Conservation (phyloP, 2,329 filamentous ascomycete genomes). For the Cercospora sp. region DNA sequence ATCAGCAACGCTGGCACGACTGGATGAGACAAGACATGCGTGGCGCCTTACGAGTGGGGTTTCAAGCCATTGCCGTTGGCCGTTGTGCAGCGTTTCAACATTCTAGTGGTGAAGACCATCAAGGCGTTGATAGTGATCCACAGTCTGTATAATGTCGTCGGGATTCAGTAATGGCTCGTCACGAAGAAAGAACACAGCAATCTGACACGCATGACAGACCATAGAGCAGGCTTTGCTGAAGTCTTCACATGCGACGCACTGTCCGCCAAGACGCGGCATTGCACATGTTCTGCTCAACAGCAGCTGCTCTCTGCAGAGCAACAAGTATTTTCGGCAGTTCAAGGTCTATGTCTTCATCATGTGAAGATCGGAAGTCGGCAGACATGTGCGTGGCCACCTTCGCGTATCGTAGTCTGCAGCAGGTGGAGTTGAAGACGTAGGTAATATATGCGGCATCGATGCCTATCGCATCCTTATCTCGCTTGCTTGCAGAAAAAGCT, state of each 20-base stretch:
- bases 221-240: background rate
- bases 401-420: background rate
- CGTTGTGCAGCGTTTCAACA: background rate
- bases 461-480: conserved; percentile 1
- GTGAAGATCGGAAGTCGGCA: background rate
- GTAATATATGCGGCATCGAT: background rate
- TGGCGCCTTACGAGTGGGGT: background rate
- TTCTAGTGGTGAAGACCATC: background rate
- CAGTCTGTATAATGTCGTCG: background rate
- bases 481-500: background rate
- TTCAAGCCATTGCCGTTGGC: background rate
- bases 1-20: background rate
- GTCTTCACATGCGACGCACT: background rate
- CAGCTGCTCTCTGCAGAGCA: background rate
- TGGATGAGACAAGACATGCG: background rate
- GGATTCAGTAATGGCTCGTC: background rate
- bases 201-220: background rate
- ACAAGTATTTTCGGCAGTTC: background rate
- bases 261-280: background rate
- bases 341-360: background rate
- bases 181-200: background rate
- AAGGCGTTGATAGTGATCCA: background rate
- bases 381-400: background rate
- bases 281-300: background rate
- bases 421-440: background rate